Base-by-base conservation (phyloP, 2,329 filamentous ascomycete species). In the Mollisia scopiformis region DNA sequence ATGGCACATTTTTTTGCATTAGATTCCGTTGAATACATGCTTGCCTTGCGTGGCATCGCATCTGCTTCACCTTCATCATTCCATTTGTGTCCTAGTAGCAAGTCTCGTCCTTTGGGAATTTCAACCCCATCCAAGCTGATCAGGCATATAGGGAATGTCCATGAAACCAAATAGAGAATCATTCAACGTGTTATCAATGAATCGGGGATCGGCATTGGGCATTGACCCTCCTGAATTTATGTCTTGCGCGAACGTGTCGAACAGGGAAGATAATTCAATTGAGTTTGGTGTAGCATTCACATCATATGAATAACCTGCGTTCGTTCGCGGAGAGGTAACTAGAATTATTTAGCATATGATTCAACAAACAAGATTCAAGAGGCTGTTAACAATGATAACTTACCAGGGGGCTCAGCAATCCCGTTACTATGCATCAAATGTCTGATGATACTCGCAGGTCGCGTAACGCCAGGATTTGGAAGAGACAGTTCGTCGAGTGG, bases 401-500 rank as follows among this genome's bases (percentile, higher is more conserved):
- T 27, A 28, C 43, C 21, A 2, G 43, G 43, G 6, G 43, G 43
- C 16, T 47, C 43, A 14, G 7, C 43, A 28, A 47, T 47, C 13
- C 43, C 43, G 28, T 47, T 47, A 28, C 43, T 47, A 16, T 47
- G 23, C 43, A 47, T 27, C 43, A 47, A 27, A 6, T 23, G 43
- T 16, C 43, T 28, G 23, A 64, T 64, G 37, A 62, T 64, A 47
- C 35, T 56, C 2, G 59, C 59, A 14, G 62, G 62, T 25, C 56
- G 58, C 16, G 56, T 47, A 8, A 64, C 59, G 4, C 62, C 65
- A 66, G 77, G 55, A 58, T 73, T 72, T 2, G 71, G 65, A 6
- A 71, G 57, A 13, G 66, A 67, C n/a, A 76, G 62, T 39, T 76
- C 73, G 41, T 76, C 73, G 8, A 76, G 63, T 27, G 68, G 75